Evolutionary conservation across 176 grass and related monocot genomes (phyloP), one percentile per base, ranked within the genome.

Genomic region (Carex kokanica): DNA sequence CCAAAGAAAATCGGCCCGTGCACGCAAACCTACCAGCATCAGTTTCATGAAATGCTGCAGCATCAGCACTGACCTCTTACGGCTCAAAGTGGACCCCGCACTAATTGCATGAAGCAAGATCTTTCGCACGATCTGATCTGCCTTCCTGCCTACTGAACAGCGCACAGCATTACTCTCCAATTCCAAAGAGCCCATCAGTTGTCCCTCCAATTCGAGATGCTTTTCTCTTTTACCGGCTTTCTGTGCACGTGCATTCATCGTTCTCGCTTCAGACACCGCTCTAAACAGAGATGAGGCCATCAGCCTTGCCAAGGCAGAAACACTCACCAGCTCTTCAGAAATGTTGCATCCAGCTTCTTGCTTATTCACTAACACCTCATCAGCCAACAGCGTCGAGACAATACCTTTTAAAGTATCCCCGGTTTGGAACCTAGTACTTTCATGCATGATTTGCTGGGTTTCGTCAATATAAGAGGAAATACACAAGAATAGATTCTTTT

Each of bases 401-500:
- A 77, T 77, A 77, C 47, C 49, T 49, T 77, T 77, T 55, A 77
- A 14, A 32, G 73, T 11, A 16, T 29, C 14, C 47, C 73, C 49
- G 9, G 47, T 77, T 77, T 29, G 73, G 24, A 77, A 49, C 24
- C 47, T 29, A 0, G 73, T 31, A 77, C 24, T 77, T 77, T 17
- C 14, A 32, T 77, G 73, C 49, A 77, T 49, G 17, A 13, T 54
- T 31, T 53, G 47, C 49, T 77, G 73, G 49, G 6, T 32, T 24
- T 77, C 73, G 18, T 77, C 73, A 55, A 77, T 77, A 54, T 77
- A 77, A 77, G 73, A 77, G 5, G 12, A 77, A 54, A 77, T 24
- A 23, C 14, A 55, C 49, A 31, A 54, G 23, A 55, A 55, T 16
- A 77, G 20, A 77, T 77, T 51, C 23, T 77, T 77, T 14, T 77